A percentile compares a stretch with the other conserved stretches of the same genome.
These are phyloP conservation scores for Venturia carpophila DNA, from an alignment of 2,329 filamentous ascomycete species.

Conservation along the genomic window DNA sequence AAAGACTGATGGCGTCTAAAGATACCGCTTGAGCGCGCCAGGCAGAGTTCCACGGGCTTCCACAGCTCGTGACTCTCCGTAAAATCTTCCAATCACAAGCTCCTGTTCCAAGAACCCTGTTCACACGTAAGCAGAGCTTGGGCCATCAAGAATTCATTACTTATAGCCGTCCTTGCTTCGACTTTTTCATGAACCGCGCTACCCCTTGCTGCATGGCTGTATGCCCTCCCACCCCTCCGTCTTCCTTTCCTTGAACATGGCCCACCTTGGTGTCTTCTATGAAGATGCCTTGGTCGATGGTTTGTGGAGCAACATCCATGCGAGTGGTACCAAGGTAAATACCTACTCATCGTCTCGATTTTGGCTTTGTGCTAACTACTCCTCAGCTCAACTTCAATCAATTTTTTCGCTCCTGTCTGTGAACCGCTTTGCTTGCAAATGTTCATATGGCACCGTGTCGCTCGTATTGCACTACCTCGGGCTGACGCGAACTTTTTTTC, in stretches of 20 bases:
- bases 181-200: background rate
- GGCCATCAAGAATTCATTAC: background rate
- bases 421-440: background rate
- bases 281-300: background rate
- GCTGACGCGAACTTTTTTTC: constrained; percentile 52
- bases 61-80: background rate
- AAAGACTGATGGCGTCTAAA: background rate
- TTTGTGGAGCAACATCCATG: background rate
- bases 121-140: background rate
- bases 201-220: no score
- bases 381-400: background rate
- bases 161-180: background rate
- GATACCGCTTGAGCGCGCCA: background rate
- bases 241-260: background rate
- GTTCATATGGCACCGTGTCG: constrained; percentile 53
- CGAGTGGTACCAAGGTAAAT: background rate
- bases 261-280: background rate
- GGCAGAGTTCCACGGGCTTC: background rate
- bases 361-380: background rate
- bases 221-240: background rate
- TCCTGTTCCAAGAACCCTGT: background rate
- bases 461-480: constrained; percentile 66
- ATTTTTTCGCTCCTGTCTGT: background rate
- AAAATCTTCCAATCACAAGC: background rate
- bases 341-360: background rate